Evolutionary conservation across 495 filamentous ascomycete species (phyloP), one percentile per base, ranked within the genome.

Genomic region (Aspergillus ostianus): DNA sequence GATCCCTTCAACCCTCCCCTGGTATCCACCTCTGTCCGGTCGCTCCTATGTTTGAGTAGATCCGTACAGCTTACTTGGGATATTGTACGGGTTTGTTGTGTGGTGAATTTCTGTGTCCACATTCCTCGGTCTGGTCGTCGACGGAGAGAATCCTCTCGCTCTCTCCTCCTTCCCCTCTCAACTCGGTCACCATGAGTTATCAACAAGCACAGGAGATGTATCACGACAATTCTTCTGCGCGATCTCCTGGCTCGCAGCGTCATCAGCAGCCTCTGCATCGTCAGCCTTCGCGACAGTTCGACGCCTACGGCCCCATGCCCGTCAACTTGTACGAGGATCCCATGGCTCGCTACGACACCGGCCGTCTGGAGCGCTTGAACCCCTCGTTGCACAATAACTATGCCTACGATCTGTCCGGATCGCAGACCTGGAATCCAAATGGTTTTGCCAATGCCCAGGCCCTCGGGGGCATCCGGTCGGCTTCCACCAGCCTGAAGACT

Each of bases 201-300:
- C 82, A 83, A 72, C 84, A 83, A 71, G 76, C 80, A 46, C 74
- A 78, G 71, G 81, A 83, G 61, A 84, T 85, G 79, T 86, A 85
- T 78, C 83, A 85, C 76, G 83, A 84, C 58, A 76, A 81, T 65
- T 71, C 80, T 32, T 77, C 81, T 47, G 80, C 82, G 69, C 84
- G 84, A 64, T 86, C 84, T 61, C 84, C 84, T 57, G 82, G 82
- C 61, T 82, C 83, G 52, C 84, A 84, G 65, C 82, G 84, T 62
- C 84, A 85, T 67, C 82, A 85, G 45, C 82, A 87, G 64, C 84
- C 85, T 36, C 79, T 91, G 47, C 85, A 87, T 65, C 82, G 84
- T 65, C 82, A 89, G 70, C 73, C 88, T 63, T 86, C 87, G 64
- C 76, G 86, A 66, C 82, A 91, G 63, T 89, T 89, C 64, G 86